These are phyloP conservation scores for Xerocomellus dryophilus DNA, from an alignment of 768 basidiomycete genomes.

Conservation along the genomic window DNA sequence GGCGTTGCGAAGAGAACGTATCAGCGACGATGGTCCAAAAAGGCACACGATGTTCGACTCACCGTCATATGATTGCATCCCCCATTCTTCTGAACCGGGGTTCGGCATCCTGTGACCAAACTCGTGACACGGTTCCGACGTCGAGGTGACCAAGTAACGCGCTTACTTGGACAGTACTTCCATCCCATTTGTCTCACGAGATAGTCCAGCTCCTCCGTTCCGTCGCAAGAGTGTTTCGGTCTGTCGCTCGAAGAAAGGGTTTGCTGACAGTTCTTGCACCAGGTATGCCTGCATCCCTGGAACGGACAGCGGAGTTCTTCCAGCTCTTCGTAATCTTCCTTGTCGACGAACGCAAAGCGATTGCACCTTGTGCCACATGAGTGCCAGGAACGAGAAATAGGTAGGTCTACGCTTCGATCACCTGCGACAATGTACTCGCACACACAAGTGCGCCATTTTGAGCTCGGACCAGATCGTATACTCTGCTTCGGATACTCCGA, in stretches of 20 bases:
- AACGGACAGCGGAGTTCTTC: slow-evolving; percentile 49
- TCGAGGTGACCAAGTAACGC: not conserved
- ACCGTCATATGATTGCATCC: slow-evolving; percentile 65
- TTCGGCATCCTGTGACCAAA: slow-evolving; percentile 36
- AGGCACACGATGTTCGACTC: slow-evolving; percentile 19
- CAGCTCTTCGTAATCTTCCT: slow-evolving; percentile 40
- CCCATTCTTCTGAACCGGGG: slow-evolving; percentile 48
- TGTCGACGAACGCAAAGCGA: slow-evolving; percentile 48
- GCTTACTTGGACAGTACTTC: slow-evolving; percentile 59
- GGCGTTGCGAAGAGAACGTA: not conserved
- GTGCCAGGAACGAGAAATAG: not conserved
- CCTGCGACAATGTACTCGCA: slow-evolving; percentile 49
- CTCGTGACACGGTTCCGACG: not conserved
- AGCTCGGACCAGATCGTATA: slow-evolving; percentile 43
- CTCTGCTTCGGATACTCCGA: slow-evolving; percentile 44
- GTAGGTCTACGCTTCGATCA: slow-evolving; percentile 16
- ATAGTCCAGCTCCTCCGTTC: slow-evolving; percentile 48
- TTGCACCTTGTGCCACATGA: slow-evolving; percentile 43
- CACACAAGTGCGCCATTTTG: slow-evolving; percentile 41
- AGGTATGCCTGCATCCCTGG: slow-evolving; percentile 45
- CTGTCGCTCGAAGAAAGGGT: slow-evolving; percentile 24
- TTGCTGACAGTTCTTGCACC: slow-evolving; percentile 61
- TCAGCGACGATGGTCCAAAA: not conserved
- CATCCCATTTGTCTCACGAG: slow-evolving; percentile 53
- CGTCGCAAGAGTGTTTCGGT: slow-evolving; percentile 55